phyloP scores from a whole-genome alignment of 148 eudicot species.

The Heliamphora exappendiculata region DNA sequence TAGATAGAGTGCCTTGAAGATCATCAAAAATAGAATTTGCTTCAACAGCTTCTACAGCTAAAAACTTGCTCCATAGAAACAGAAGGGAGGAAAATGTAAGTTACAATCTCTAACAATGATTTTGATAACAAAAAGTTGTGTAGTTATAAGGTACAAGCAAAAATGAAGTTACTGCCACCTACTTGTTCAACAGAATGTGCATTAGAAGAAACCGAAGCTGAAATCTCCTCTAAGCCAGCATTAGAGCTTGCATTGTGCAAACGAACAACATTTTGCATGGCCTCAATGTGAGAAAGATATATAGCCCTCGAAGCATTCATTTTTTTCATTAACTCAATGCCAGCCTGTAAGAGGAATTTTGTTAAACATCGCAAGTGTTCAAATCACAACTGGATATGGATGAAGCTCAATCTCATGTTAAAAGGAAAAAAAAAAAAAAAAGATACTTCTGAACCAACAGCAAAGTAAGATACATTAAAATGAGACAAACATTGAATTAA shows the following conservation, averaged over 20 bases:
- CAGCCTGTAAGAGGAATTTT: constrained; percentile 37
- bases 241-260: constrained; percentile 72
- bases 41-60: constrained; percentile 53
- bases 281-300: constrained; percentile 80
- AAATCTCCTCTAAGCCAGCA: constrained; percentile 78
- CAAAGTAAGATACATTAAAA: not conserved
- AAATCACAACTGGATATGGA: not conserved
- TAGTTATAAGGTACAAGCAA: not conserved
- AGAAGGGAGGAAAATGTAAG: not conserved
- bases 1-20: constrained; percentile 62
- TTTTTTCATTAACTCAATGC: constrained; percentile 64
- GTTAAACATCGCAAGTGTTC: not conserved
- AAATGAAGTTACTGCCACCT: constrained; percentile 19
- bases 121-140: not conserved
- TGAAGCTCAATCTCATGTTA: not conserved
- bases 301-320: constrained; percentile 48
- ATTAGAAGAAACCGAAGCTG: constrained; percentile 54
- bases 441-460: not conserved
- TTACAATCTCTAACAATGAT: not conserved
- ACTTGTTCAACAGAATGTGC: constrained; percentile 58
- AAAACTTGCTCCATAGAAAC: constrained; percentile 33
- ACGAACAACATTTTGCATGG: constrained; percentile 80
- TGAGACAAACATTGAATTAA: not conserved
- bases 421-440: too few species aligned
- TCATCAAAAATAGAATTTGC: constrained; percentile 69